These are phyloP conservation scores for Akanthomyces lecanii DNA, from an alignment of 2,329 filamentous ascomycete species.

Conservation along the genomic window DNA sequence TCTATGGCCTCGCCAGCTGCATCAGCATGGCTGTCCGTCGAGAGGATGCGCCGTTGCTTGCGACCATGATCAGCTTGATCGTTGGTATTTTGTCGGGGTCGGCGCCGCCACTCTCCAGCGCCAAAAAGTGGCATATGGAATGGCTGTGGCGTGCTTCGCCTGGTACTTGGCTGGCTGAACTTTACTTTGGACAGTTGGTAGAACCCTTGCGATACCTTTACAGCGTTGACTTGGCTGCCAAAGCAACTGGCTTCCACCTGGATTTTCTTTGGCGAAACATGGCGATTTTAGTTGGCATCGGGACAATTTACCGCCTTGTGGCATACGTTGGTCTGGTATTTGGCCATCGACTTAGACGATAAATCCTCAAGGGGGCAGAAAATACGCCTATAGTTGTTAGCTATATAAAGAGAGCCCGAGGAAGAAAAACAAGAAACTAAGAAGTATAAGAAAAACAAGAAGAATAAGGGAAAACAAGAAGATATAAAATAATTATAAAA, in stretches of 20 bases:
- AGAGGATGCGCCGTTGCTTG: conserved; percentile 53
- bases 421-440: too few species aligned
- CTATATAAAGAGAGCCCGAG: too few species aligned
- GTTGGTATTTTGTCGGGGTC: conserved; percentile 52
- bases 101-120: conserved; percentile 45
- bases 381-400: background rate
- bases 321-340: conserved; percentile 35
- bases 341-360: background rate
- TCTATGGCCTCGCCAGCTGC: conserved; percentile 51
- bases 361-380: too few species aligned
- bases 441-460: too few species aligned
- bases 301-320: conserved; percentile 41
- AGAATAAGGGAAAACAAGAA: too few species aligned
- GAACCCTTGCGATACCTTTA: conserved; percentile 48
- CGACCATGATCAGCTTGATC: conserved; percentile 51
- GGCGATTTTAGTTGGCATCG: conserved; percentile 39
- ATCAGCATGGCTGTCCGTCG: conserved; percentile 51
- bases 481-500: too few species aligned
- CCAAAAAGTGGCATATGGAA: conserved; percentile 48
- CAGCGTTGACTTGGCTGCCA: conserved; percentile 42
- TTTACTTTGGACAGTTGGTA: conserved; percentile 51
- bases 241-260: conserved; percentile 42
- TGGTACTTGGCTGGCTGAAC: conserved; percentile 52
- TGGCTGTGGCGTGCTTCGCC: conserved; percentile 54
- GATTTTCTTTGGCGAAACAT: conserved; percentile 43